Evolutionary conservation across 192 early-diverging fungal genomes (phyloP).

Genomic region (Coemansia sp.): DNA sequence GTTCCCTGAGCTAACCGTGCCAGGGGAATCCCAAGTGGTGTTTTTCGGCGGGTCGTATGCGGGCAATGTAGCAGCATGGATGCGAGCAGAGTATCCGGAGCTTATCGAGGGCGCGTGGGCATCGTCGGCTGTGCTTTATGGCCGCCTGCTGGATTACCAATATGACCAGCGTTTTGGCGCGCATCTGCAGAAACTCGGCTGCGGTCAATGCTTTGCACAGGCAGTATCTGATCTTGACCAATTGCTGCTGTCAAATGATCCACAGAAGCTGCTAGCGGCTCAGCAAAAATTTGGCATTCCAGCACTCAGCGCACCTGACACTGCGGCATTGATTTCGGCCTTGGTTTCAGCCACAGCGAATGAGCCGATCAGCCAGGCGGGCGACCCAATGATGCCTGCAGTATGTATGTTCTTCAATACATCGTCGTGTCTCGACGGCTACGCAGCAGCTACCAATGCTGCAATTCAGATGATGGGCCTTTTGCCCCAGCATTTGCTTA

Average conservation of each 20-base stretch:
- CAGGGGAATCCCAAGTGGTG: conserved; percentile 15
- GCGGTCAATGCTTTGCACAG: conserved; percentile 22
- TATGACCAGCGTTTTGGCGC: conserved; percentile 51
- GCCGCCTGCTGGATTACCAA: conserved; percentile 57
- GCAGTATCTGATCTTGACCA: conserved; percentile 48
- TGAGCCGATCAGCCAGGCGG: conserved; percentile 8
- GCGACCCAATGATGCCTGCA: conserved; percentile 8
- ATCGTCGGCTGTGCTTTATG: conserved; percentile 66
- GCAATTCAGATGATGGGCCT: conserved; percentile 19
- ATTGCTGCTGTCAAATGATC: conserved; percentile 22
- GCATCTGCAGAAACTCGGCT: conserved; percentile 28
- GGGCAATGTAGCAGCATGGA: conserved; percentile 71
- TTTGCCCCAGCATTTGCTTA: conserved; percentile 17
- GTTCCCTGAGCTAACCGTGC: conserved; percentile 12
- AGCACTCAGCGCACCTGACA: conserved; percentile 19
- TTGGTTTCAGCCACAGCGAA: conserved; percentile 18
- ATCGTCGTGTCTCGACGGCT: conserved; percentile 13
- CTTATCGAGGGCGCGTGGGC: conserved; percentile 63
- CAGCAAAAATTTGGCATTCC: conserved; percentile 28
- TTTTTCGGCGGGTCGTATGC: conserved; percentile 70
- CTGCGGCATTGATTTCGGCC: conserved; percentile 17
- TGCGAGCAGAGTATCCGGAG: conserved; percentile 59
- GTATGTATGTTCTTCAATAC: conserved; percentile 21
- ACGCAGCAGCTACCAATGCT: conserved; percentile 21
- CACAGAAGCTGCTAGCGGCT: conserved; percentile 2